A percentile compares a stretch with the other conserved stretches of the same genome.
phyloP scores from a whole-genome alignment of 2,329 filamentous ascomycete genomes.

The Chaetoscypha palmicola region DNA sequence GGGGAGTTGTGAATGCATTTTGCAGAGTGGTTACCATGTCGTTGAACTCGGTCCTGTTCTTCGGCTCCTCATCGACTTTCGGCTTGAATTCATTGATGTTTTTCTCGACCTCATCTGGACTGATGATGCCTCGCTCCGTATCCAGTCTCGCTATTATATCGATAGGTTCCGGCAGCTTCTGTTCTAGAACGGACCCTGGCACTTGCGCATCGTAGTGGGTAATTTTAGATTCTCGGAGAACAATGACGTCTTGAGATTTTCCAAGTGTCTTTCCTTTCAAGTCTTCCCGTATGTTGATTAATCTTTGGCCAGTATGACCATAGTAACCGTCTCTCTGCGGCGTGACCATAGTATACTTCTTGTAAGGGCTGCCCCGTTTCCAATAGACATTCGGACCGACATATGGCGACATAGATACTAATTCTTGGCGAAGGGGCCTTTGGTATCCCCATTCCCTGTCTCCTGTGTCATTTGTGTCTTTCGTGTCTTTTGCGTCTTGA shows the following conservation, averaged over 20 bases:
- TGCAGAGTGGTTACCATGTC: conserved; percentile 23
- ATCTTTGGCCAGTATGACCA: conserved; percentile 17
- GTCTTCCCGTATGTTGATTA: conserved; percentile 19
- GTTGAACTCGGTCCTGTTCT: conserved; percentile 25
- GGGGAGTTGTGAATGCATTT: conserved; percentile 25
- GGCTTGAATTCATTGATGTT: conserved; percentile 29
- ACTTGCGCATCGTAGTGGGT: conserved; percentile 9
- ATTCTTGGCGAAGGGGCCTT: too few species aligned
- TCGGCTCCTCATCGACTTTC: conserved; percentile 8
- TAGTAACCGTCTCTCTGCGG: too few species aligned
- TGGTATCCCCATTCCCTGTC: too few species aligned
- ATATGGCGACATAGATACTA: too few species aligned
- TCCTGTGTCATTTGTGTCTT: too few species aligned
- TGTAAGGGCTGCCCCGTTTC: background rate
- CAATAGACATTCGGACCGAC: too few species aligned
- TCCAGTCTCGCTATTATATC: conserved; percentile 28
- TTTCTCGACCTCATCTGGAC: conserved; percentile 21
- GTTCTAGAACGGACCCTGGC: background rate
- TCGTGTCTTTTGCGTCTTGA: too few species aligned
- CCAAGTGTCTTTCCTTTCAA: conserved; percentile 22
- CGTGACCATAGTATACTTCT: background rate
- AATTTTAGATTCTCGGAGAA: conserved; percentile 27
- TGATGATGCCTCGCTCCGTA: conserved; percentile 26
- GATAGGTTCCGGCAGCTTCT: conserved; percentile 22
- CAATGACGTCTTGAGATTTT: conserved; percentile 25